phyloP scores from a whole-genome alignment of 768 basidiomycete species.

The Mycena pura region DNA sequence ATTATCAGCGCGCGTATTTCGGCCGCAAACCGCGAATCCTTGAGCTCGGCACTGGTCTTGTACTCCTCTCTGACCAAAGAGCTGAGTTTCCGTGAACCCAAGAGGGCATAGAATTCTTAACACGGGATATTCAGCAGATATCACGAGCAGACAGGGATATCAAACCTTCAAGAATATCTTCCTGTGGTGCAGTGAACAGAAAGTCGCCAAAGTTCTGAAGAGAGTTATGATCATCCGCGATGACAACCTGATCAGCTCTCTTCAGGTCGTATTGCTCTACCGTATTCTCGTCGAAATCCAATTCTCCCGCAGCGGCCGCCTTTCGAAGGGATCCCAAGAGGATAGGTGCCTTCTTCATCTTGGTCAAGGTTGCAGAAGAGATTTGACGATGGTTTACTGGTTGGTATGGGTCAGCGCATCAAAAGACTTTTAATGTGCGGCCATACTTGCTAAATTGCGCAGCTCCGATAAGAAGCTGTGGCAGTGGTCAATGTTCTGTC shows the following conservation, averaged over 20 bases:
- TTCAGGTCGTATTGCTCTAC: conserved; percentile 77
- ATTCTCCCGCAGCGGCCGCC: conserved; percentile 33
- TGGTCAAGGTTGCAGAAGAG: conserved; percentile 55
- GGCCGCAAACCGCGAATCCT: conserved; percentile 50
- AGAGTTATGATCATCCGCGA: conserved; percentile 87
- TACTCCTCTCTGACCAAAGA: conserved; percentile 81
- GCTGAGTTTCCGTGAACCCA: conserved; percentile 81
- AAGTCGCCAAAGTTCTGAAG: conserved; percentile 80
- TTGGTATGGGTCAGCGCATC: not conserved
- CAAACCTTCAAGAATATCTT: conserved; percentile 87
- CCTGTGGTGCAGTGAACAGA: conserved; percentile 83
- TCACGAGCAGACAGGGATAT: not conserved
- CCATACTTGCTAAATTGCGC: conserved; percentile 60
- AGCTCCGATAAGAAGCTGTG: conserved; percentile 83
- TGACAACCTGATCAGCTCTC: conserved; percentile 70
- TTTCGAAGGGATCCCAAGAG: conserved; percentile 78
- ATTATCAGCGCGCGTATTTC: conserved; percentile 71
- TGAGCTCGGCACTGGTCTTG: conserved; percentile 60
- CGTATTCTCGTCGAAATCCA: conserved; percentile 37
- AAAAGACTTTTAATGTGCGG: not conserved
- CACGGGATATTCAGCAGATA: conserved; percentile 2
- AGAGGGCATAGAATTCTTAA: conserved; percentile 72
- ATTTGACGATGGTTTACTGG: conserved; percentile 75
- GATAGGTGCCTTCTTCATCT: conserved; percentile 75
- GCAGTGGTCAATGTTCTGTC: not conserved